Evolutionary conservation across 371 early-diverging fungal species (phyloP).

Genomic region (Encephalitozoon romaleae): DNA sequence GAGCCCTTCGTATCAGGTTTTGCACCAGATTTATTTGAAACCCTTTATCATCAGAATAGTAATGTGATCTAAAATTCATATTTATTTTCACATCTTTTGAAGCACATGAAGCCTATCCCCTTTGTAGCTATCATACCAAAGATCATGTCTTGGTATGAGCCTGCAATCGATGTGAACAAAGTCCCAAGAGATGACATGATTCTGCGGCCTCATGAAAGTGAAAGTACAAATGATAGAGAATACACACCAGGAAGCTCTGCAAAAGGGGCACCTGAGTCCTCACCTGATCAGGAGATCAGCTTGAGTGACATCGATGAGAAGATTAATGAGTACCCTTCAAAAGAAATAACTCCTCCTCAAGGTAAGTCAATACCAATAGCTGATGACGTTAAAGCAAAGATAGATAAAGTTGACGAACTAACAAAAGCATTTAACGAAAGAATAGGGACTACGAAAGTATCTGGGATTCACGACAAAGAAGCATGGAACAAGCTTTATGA

Average conservation of each 20-base stretch:
- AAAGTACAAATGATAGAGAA: background rate
- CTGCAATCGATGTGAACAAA: background rate
- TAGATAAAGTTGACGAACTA: background rate
- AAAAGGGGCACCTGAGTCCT: background rate
- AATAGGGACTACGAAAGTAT: background rate
- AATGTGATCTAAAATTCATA: background rate
- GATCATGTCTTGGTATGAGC: background rate
- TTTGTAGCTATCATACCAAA: background rate
- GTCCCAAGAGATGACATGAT: background rate
- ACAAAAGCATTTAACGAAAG: background rate
- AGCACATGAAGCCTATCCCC: background rate
- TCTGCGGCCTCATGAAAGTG: background rate
- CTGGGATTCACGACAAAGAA: constrained; percentile 20
- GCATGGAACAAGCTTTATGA: constrained; percentile 34
- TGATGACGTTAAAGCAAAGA: background rate
- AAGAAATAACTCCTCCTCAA: background rate
- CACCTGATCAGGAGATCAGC: background rate
- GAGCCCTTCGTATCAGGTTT: background rate
- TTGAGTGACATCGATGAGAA: background rate
- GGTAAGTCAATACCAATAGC: background rate
- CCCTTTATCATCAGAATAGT: background rate
- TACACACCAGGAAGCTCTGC: background rate
- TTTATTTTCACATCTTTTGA: background rate
- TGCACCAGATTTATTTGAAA: background rate
- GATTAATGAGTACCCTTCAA: background rate